Evolutionary conservation across 2,329 filamentous ascomycete genomes (phyloP).

Genomic region (Apiospora rasikravindrae): DNA sequence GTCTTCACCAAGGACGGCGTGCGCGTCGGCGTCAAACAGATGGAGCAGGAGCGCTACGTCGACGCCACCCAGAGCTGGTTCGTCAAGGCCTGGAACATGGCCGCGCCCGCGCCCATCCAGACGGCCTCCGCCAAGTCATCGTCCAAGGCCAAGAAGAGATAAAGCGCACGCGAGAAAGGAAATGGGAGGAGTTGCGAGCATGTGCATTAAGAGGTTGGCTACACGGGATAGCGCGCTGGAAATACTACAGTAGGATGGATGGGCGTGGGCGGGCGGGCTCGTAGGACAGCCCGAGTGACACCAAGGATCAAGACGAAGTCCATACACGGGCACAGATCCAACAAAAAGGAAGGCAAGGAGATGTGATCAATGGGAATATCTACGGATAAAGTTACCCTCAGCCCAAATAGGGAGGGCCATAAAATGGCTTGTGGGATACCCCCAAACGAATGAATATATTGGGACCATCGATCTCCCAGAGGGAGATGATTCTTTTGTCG

Average conservation of each 20-base stretch:
- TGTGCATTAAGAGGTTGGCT: not conserved
- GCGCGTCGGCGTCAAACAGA: conserved; percentile 71
- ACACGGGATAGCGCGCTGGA: not conserved
- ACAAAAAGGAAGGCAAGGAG: not conserved
- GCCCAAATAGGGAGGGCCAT: not conserved
- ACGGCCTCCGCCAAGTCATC: conserved; percentile 31
- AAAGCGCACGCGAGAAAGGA: conserved; percentile 22
- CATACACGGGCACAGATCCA: not conserved
- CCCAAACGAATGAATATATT: not conserved
- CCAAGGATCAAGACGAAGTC: not conserved
- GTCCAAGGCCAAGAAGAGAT: conserved; percentile 26
- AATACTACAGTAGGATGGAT: not conserved
- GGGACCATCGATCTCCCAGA: not conserved
- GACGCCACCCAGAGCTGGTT: conserved; percentile 74
- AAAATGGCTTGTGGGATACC: not conserved
- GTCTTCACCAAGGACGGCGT: conserved; percentile 77
- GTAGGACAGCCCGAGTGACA: not conserved
- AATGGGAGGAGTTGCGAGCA: not conserved
- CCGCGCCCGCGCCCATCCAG: conserved; percentile 33
- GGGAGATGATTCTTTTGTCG: not conserved
- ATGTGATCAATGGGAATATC: not conserved
- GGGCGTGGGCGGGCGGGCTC: not conserved
- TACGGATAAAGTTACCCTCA: not conserved
- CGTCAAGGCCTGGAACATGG: conserved; percentile 69
- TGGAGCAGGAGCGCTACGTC: conserved; percentile 72